phyloP scores from a whole-genome alignment of 345 rosid genomes.

The Cardamine chenopodiifolia region DNA sequence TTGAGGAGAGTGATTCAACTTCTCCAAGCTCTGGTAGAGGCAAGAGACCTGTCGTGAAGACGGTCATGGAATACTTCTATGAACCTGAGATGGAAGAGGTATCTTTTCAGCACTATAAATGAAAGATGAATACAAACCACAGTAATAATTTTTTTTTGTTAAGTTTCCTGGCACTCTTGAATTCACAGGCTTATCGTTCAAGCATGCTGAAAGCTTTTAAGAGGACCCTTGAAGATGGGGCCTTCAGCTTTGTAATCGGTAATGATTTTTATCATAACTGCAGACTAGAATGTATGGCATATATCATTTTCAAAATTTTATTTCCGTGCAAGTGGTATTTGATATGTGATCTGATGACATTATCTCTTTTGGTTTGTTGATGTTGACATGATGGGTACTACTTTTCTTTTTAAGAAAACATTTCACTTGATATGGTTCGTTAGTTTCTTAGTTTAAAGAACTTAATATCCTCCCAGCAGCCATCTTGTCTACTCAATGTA shows the following conservation, averaged over 20 bases:
- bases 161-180: slow-evolving; percentile 22
- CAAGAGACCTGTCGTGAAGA: slow-evolving; percentile 68
- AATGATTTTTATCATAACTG: slow-evolving; percentile 47
- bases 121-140: slow-evolving; percentile 5
- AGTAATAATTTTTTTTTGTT: not conserved
- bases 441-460: slow-evolving; percentile 41
- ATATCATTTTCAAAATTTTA: slow-evolving; percentile 33
- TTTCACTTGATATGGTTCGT: slow-evolving; percentile 28
- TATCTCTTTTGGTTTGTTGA: slow-evolving; percentile 42
- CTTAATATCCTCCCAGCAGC: slow-evolving; percentile 12
- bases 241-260: slow-evolving; percentile 84
- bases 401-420: slow-evolving; percentile 31
- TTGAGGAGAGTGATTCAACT: slow-evolving; percentile 67
- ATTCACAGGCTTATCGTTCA: slow-evolving; percentile 72
- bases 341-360: slow-evolving; percentile 39
- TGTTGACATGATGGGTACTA: slow-evolving; percentile 38
- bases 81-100: slow-evolving; percentile 99
- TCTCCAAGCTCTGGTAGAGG: slow-evolving; percentile 61
- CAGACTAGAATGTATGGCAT: slow-evolving; percentile 16
- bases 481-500: slow-evolving; percentile 31
- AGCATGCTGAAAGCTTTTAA: slow-evolving; percentile 96
- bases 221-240: slow-evolving; percentile 90
- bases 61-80: slow-evolving; percentile 88
- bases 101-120: slow-evolving; percentile 28
- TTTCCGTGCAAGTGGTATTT: slow-evolving; percentile 40